Percentiles rank a stretch among this genome's conserved stretches.
These are phyloP conservation scores for Talaromyces sp. DNA, from an alignment of 2,329 filamentous ascomycete genomes.

Conservation along the genomic window DNA sequence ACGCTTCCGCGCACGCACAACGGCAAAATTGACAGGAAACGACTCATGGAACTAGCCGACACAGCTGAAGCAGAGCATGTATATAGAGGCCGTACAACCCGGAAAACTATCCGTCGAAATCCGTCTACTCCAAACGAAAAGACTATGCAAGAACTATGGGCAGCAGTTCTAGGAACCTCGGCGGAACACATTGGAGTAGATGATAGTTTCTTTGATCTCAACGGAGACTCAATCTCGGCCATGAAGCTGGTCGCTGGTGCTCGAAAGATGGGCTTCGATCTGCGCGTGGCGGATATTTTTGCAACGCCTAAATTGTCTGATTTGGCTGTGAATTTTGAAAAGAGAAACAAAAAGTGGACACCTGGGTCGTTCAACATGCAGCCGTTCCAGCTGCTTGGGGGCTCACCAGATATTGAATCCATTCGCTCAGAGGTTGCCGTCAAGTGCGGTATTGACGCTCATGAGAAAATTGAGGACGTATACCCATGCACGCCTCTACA, in stretches of 20 bases:
- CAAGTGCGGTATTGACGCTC: background rate
- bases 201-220: slow-evolving; percentile 12
- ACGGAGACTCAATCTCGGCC: slow-evolving; percentile 15
- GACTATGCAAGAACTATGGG: slow-evolving; percentile 2
- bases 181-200: background rate
- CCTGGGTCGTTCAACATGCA: background rate
- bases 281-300: slow-evolving; percentile 3
- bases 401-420: background rate
- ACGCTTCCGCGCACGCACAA: background rate
- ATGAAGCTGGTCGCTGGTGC: slow-evolving; percentile 15
- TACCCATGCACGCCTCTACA: slow-evolving; percentile 39
- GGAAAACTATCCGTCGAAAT: slow-evolving; percentile 22
- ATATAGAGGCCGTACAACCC: slow-evolving; percentile 8
- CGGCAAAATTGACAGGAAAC: slow-evolving; percentile 5
- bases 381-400: background rate
- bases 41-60: background rate
- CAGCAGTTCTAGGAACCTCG: background rate
- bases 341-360: background rate
- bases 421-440: background rate
- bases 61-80: slow-evolving; percentile 6
- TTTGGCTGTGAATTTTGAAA: background rate
- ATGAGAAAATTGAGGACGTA: slow-evolving; percentile 25
- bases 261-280: background rate
- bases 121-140: slow-evolving; percentile 2
- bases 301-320: slow-evolving; percentile 23